Base-by-base conservation (phyloP, 257 asterid species). In the Leonotis leonurus region DNA sequence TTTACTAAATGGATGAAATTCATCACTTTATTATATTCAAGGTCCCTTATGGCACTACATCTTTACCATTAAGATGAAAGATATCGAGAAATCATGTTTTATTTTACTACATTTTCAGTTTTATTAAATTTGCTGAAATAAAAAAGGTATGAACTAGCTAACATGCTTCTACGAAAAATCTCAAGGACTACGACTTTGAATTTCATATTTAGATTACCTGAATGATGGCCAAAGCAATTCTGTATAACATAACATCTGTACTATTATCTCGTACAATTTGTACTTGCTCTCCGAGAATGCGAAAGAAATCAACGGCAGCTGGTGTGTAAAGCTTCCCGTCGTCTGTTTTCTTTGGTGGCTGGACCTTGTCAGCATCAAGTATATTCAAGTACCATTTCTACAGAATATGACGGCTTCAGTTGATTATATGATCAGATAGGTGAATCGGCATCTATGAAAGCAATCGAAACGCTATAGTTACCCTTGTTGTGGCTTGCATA, bases 401-500 rank as follows among this genome's bases (percentile, higher is more conserved):
- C 64, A 81, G 8, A 70, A 62, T 45, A 44, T 41, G 46, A 60
- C 51, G 44, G 50, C 62, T 57, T 56, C 70, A 40, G 20, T 56
- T 62, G 64, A 71, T 70, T 21, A 73, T 40, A 72, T 25, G 72
- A 68, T 72, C 56, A 41, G 39, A 36, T 60, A 52, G 48, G 54
- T 29, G 27, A 66, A 11, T 57, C 33, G 17, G 50, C 52, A 62
- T 18, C 17, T 39, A 64, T 24, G n/a, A 72, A 27, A 29, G 64
- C 30, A 59, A 39, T 12, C 9, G 29, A 71, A 61, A 75, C n/a
- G 60, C 29, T 30, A 24, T 18, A 36, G 36, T 65, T 78, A 93
- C 99, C 92, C 95, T 82, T 64, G 97, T 93, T 20, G 96, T 89
- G 50, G 99, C 97, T 78, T 93, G 97, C 99, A 93, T 93, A 78